Evolutionary conservation across 2,329 filamentous ascomycete species (phyloP).

Genomic region (Cladorrhinum sp.): DNA sequence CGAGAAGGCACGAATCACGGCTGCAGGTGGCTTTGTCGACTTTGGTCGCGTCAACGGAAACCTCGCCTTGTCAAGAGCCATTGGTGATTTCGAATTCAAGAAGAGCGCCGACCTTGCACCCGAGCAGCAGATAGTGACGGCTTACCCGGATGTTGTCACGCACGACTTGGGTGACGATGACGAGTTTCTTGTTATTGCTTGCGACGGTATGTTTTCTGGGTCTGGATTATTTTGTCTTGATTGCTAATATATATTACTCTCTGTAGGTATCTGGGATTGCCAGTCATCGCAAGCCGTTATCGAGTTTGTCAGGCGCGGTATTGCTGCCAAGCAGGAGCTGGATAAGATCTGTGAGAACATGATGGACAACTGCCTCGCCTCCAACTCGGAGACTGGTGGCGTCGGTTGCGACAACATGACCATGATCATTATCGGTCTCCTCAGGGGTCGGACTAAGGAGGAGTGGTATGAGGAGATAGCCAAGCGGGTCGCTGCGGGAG

Average conservation of each 20-base stretch:
- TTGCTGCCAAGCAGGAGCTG: conserved; percentile 92
- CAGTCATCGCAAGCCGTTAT: conserved; percentile 96
- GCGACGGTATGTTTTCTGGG: conserved; percentile 65
- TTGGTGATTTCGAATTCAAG: conserved; percentile 99
- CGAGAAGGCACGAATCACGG: conserved; percentile 93
- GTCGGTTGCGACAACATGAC: conserved; percentile 99
- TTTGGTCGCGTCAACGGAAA: conserved; percentile 99
- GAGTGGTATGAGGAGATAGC: conserved; percentile 98
- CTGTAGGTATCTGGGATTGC: conserved; percentile 95
- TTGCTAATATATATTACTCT: not conserved
- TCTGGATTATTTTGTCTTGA: not conserved
- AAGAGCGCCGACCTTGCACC: conserved; percentile 95
- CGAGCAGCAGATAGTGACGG: conserved; percentile 98
- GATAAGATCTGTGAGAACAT: conserved; percentile 98
- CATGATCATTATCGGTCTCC: conserved; percentile 84
- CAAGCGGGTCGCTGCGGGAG: conserved; percentile 89
- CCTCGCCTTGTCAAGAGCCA: conserved; percentile 90
- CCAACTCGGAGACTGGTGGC: conserved; percentile 95
- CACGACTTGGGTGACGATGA: conserved; percentile 92
- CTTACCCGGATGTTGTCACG: conserved; percentile 88
- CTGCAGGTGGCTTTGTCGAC: conserved; percentile 95
- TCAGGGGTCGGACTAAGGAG: conserved; percentile 89
- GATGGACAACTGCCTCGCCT: conserved; percentile 99
- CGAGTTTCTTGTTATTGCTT: conserved; percentile 90
- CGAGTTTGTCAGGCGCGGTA: conserved; percentile 94